Evolutionary conservation across 306 rosid species (phyloP).

Genomic region (Abrus precatorius): DNA sequence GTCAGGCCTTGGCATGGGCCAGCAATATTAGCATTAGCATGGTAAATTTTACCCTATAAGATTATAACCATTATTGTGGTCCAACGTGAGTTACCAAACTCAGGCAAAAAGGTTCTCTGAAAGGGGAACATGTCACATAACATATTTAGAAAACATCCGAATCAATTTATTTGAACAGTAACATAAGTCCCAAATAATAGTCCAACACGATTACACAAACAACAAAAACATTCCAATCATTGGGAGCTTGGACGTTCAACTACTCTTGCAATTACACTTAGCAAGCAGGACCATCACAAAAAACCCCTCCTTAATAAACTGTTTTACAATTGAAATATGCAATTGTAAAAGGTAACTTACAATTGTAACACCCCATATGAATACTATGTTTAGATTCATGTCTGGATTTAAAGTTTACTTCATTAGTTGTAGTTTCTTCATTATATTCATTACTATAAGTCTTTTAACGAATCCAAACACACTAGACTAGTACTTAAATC

Average conservation of each 20-base stretch:
- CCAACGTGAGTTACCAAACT: conserved; percentile 39
- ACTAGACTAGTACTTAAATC: no score
- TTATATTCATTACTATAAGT: no score
- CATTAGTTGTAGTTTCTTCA: no score
- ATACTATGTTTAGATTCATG: no score
- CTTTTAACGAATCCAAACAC: no score
- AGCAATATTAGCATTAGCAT: background rate
- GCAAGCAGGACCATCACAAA: conserved; percentile 76
- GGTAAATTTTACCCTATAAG: background rate
- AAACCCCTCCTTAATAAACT: conserved; percentile 34
- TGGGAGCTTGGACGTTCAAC: conserved; percentile 59
- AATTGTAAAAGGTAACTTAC: background rate
- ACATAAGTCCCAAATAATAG: conserved; percentile 13
- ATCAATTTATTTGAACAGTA: conserved; percentile 46
- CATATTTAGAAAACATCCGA: conserved; percentile 8
- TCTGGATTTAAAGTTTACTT: no score
- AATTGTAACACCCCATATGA: background rate
- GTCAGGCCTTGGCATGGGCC: background rate
- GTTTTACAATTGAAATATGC: background rate
- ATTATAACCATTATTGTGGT: conserved; percentile 28
- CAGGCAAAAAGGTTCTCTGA: conserved; percentile 38
- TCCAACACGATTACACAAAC: conserved; percentile 33
- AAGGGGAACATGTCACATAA: conserved; percentile 33
- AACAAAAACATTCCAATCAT: conserved; percentile 55
- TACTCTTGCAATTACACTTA: conserved; percentile 53